Percentiles rank a stretch among this genome's conserved stretches.
These are phyloP conservation scores for Pisolithus orientalis DNA, from an alignment of 768 basidiomycete species.

Conservation along the genomic window DNA sequence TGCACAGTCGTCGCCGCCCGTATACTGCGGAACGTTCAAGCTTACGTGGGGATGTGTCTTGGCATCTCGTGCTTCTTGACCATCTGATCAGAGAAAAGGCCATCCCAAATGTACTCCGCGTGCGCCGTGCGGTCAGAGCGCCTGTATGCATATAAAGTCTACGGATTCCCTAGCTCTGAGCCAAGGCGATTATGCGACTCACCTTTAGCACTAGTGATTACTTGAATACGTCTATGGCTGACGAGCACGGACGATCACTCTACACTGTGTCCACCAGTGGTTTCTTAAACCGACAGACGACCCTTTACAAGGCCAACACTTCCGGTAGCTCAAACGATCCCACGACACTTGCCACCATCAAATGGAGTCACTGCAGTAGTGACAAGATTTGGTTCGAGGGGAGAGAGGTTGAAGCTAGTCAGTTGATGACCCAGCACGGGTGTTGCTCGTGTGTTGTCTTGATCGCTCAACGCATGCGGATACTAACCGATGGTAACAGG, in stretches of 20 bases:
- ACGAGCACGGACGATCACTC: background rate
- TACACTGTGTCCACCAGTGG: background rate
- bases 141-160: too few species aligned
- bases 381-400: background rate
- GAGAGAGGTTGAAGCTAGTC: background rate
- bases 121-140: too few species aligned
- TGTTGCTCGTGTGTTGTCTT: background rate
- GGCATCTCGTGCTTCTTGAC: too few species aligned
- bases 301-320: background rate
- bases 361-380: background rate
- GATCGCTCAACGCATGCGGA: background rate
- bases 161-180: background rate
- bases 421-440: background rate
- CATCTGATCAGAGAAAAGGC: too few species aligned
- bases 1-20: too few species aligned
- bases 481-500: conserved; percentile 2
- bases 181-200: background rate
- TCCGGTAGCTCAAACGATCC: background rate
- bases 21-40: too few species aligned
- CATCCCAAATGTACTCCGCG: too few species aligned
- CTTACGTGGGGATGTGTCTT: too few species aligned
- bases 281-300: background rate
- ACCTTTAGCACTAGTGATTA: background rate
- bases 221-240: background rate
- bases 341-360: background rate